A percentile compares a stretch with the other conserved stretches of the same genome.
Conservation (phyloP, 768 basidiomycete genomes). For the Mycena galericulata region DNA sequence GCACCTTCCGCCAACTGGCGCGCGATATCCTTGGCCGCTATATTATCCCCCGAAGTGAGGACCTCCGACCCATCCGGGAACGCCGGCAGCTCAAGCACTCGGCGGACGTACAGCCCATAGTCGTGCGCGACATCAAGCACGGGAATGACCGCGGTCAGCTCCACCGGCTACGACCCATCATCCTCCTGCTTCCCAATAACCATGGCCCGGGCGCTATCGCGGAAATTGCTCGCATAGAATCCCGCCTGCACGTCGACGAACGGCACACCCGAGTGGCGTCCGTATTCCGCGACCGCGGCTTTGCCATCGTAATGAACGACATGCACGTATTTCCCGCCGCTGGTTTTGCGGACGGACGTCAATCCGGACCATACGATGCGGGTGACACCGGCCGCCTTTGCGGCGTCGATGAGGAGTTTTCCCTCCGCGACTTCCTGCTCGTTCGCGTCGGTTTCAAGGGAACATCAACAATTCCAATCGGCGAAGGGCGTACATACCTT, state of each 20-base stretch:
- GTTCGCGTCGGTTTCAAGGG: neutral
- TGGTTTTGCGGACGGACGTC: neutral
- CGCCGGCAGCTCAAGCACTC: neutral
- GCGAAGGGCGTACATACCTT: neutral
- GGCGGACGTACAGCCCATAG: constrained; percentile 21
- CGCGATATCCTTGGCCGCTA: neutral
- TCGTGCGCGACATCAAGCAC: constrained; percentile 17
- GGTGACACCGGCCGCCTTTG: neutral
- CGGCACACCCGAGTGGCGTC: constrained; percentile 8
- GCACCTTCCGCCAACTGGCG: neutral
- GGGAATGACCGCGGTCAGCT: neutral
- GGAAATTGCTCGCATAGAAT: neutral
- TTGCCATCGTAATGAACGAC: constrained; percentile 10
- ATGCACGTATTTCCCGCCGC: neutral
- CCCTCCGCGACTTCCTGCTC: constrained; percentile 9
- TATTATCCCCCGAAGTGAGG: neutral
- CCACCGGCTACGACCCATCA: neutral
- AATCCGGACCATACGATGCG: constrained; percentile 14
- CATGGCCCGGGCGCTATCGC: neutral
- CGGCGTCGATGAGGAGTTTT: constrained; percentile 7
- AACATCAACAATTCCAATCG: neutral
- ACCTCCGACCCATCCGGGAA: neutral
- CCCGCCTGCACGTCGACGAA: constrained; percentile 16
- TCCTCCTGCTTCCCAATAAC: neutral
- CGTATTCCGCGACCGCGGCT: neutral